phyloP scores from a whole-genome alignment of 139 green algal species.

The Haematococcus lacustris region DNA sequence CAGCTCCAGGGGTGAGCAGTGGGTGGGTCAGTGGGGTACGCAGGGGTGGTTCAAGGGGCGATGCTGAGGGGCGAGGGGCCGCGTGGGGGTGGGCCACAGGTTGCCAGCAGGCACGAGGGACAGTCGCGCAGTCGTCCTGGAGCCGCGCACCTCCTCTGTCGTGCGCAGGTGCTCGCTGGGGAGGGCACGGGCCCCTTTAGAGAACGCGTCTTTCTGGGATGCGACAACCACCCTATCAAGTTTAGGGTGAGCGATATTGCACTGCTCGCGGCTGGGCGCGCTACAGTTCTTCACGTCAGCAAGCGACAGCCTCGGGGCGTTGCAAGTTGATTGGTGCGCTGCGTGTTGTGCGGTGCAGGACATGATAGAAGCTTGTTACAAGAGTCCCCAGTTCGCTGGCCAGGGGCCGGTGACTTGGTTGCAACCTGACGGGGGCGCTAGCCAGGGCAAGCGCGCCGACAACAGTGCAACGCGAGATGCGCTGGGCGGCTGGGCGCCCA shows the following conservation, averaged over 20 bases:
- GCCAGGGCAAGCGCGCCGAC: constrained; percentile 61
- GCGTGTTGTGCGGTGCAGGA: constrained; percentile 1
- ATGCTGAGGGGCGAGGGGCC: too few relatives aligned
- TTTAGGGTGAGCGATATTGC: constrained; percentile 42
- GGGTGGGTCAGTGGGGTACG: too few relatives aligned
- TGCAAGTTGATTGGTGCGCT: background rate
- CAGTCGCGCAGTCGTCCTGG: too few relatives aligned
- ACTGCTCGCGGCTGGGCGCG: too few relatives aligned
- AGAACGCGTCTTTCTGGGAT: constrained; percentile 59
- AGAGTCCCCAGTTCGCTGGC: constrained; percentile 14
- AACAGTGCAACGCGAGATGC: constrained; percentile 50
- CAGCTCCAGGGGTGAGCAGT: too few relatives aligned
- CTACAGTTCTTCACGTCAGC: too few relatives aligned
- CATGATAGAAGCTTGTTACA: constrained; percentile 24
- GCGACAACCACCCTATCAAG: constrained; percentile 64
- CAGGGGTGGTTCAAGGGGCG: too few relatives aligned
- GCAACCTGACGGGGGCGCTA: background rate
- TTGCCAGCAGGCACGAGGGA: too few relatives aligned
- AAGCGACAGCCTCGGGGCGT: background rate
- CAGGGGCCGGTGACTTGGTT: constrained; percentile 32
- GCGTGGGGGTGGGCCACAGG: too few relatives aligned
- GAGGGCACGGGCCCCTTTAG: constrained; percentile 29
- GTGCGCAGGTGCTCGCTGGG: constrained; percentile 30
- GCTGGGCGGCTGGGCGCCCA: constrained; percentile 66
- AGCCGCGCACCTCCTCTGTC: too few relatives aligned